Evolutionary conservation across 257 asterid species (phyloP), one percentile per base, ranked within the genome.

Genomic region (Jasminum sambac): DNA sequence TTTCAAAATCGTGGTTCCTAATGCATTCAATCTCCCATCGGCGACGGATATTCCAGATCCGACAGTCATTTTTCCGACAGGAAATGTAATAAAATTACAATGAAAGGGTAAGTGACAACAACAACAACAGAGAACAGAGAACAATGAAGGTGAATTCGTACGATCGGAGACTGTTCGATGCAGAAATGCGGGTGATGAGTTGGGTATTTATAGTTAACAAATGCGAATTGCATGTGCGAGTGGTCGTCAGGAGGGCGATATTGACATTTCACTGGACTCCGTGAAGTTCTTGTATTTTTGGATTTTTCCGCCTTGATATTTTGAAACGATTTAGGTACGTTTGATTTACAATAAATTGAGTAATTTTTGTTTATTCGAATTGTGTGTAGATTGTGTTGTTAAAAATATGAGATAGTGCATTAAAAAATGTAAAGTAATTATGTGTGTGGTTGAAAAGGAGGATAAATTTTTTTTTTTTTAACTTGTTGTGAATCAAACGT

Each of bases 1-100:
- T 57, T 70, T 87, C 44, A 92, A 71, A 67, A 92, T 87, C 71
- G 64, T 74, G 69, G 78, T 83, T 1, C 95, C 96, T 80, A 85
- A 77, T 66, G 85, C 98, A 81, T 69, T 85, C 75, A 92, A 74
- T 72, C 67, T 82, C 69, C 96, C 88, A 69, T 82, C 85, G 42
- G 83, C 86, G 79, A 87, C 91, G n/a, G 82, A 73, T 12, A 92
- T 75, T 64, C 85, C 87, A 36, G 81, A 75, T 10, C 88, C 88
- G 9, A 85, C 65, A 5, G 85, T 83, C 90, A 85, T 85, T 64
- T 72, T 72, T 69, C 48, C 61, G 24, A 50, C 64, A 50, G 42
- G 38, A 59, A 75, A 19, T 9, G 19, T 26, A 50, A 59, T 55
- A 37, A 0, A 55, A 12, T 11, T 25, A n/a, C 34, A 11, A 40